These are phyloP conservation scores for Penicillium sp. DNA, from an alignment of 2,329 filamentous ascomycete species.

Conservation along the genomic window DNA sequence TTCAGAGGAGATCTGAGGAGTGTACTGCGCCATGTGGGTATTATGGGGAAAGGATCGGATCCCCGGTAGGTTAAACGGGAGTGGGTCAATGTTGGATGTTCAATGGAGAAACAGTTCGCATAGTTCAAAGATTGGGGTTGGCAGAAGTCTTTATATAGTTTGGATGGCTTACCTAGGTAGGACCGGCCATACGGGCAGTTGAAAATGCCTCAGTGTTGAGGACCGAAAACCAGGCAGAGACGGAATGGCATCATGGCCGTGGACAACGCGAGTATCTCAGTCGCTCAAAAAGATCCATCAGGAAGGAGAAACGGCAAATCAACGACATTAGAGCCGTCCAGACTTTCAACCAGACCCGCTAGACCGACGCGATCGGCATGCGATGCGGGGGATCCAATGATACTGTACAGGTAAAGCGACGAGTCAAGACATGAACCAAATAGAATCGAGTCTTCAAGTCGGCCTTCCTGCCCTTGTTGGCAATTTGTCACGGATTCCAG, in stretches of 20 bases:
- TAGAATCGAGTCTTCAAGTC: neutral
- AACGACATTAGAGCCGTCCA: conserved; percentile 1
- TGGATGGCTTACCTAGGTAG: neutral
- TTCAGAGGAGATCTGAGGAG: conserved; percentile 13
- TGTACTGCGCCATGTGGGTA: conserved; percentile 18
- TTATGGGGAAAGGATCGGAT: conserved; percentile 1
- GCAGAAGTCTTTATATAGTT: conserved; percentile 9
- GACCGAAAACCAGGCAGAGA: neutral
- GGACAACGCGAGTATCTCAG: neutral
- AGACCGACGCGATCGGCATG: conserved; percentile 8
- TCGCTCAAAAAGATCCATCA: conserved; percentile 3
- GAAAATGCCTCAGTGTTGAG: conserved; percentile 3
- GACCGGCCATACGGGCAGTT: neutral
- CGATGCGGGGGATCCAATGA: conserved; percentile 11
- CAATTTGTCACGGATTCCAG: neutral
- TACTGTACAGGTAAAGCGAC: neutral
- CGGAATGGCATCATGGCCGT: conserved; percentile 8
- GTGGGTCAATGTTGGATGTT: neutral
- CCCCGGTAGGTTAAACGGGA: neutral
- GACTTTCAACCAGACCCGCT: conserved; percentile 2
- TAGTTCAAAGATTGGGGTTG: neutral
- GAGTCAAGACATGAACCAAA: neutral
- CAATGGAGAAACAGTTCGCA: neutral
- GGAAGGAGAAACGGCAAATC: conserved; percentile 1
- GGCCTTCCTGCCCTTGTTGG: neutral